Conservation (phyloP, 768 basidiomycete species). For the Rubroboletus pulcherrimus region DNA sequence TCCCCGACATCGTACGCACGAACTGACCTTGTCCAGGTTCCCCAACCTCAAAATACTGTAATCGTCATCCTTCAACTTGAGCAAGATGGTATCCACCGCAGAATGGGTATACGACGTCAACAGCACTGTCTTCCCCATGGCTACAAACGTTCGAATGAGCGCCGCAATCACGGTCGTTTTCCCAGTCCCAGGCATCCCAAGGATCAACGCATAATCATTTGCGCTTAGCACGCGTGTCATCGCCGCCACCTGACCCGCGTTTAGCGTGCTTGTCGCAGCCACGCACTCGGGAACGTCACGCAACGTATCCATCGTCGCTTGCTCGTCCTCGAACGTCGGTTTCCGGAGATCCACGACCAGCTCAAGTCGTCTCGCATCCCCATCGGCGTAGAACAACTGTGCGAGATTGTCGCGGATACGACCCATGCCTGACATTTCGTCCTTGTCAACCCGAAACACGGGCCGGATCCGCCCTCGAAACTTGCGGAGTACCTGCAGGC, state of each 20-base stretch:
- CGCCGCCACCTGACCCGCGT: conserved; percentile 68
- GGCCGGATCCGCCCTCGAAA: conserved; percentile 10
- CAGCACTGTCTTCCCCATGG: conserved; percentile 80
- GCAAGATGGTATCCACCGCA: conserved; percentile 94
- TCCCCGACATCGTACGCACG: not conserved
- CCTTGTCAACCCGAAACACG: conserved; percentile 88
- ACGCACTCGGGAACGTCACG: conserved; percentile 29
- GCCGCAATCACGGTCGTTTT: conserved; percentile 95
- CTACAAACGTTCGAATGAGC: conserved; percentile 76
- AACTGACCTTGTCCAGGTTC: conserved; percentile 80
- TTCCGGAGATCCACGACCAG: conserved; percentile 78
- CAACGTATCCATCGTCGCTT: conserved; percentile 12
- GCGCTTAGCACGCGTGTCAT: conserved; percentile 73
- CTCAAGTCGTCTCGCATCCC: conserved; percentile 60
- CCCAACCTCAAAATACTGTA: conserved; percentile 83
- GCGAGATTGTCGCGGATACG: conserved; percentile 89
- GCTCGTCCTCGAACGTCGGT: conserved; percentile 56
- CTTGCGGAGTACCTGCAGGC: conserved; percentile 26
- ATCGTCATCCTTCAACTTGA: conserved; percentile 68
- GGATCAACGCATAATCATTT: conserved; percentile 83
- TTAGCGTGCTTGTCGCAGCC: conserved; percentile 44
- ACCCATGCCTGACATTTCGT: conserved; percentile 87
- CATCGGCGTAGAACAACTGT: conserved; percentile 78
- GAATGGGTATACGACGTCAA: conserved; percentile 96
- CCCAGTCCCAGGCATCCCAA: conserved; percentile 98